Conservation (phyloP, 2,329 filamentous ascomycete genomes). For the Penicillium sp. region DNA sequence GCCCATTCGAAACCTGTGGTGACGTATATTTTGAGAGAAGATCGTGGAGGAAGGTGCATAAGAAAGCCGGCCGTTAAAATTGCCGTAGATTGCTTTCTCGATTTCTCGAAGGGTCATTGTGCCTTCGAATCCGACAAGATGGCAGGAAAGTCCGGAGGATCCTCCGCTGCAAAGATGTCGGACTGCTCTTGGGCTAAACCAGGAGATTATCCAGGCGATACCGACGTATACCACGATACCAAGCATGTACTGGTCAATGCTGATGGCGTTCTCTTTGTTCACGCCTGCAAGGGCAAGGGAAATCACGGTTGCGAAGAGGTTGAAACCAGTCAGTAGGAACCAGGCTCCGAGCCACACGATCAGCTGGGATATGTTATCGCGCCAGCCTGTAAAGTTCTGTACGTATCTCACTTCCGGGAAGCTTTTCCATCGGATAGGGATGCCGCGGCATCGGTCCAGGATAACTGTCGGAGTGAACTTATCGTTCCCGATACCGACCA, state of each 20-base stretch:
- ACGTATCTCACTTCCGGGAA: constrained; percentile 25
- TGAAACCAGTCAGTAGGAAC: constrained; percentile 9
- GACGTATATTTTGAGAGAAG: constrained; percentile 9
- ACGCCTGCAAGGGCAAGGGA: constrained; percentile 1
- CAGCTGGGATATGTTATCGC: constrained; percentile 6
- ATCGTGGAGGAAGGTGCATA: constrained; percentile 16
- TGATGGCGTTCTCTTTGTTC: background rate
- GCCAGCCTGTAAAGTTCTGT: constrained; percentile 8
- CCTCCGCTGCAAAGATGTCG: constrained; percentile 15
- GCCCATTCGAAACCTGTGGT: constrained; percentile 5
- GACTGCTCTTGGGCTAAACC: constrained; percentile 15
- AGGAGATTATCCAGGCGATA: constrained; percentile 15
- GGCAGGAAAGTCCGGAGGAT: constrained; percentile 4
- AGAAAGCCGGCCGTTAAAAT: constrained; percentile 10
- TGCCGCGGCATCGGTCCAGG: constrained; percentile 31
- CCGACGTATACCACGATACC: constrained; percentile 8
- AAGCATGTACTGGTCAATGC: constrained; percentile 3
- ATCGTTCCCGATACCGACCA: constrained; percentile 33
- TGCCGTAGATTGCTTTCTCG: constrained; percentile 16
- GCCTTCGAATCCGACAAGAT: constrained; percentile 17
- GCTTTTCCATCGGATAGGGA: constrained; percentile 35
- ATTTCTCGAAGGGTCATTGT: constrained; percentile 13
- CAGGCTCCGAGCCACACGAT: constrained; percentile 13
- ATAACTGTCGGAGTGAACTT: constrained; percentile 24
- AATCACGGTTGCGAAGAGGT: constrained; percentile 4